A percentile compares a stretch with the other conserved stretches of the same genome.
phyloP scores from a whole-genome alignment of 192 early-diverging fungal species.

The Podila clonocystis region DNA sequence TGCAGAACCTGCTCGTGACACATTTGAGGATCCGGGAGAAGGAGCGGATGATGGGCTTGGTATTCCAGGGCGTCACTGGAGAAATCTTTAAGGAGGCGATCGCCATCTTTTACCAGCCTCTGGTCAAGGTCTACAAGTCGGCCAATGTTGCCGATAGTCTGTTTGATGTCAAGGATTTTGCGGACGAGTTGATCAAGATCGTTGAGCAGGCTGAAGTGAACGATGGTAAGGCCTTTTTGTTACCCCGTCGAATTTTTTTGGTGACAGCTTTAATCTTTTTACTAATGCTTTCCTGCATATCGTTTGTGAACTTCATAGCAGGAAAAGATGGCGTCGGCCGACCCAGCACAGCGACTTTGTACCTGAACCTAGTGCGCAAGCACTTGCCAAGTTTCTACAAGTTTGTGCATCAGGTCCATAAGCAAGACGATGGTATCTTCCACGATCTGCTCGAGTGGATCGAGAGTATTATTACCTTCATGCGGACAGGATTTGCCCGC shows the following conservation, averaged over 20 bases:
- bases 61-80: conserved; percentile 64
- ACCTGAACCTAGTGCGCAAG: conserved; percentile 48
- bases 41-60: conserved; percentile 56
- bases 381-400: conserved; percentile 59
- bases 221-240: conserved; percentile 19
- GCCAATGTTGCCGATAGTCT: conserved; percentile 66
- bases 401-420: conserved; percentile 60
- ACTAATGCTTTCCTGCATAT: too few relatives aligned
- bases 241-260: too few relatives aligned
- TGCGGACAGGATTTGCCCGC: conserved; percentile 35
- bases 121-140: conserved; percentile 65
- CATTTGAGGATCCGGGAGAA: conserved; percentile 61
- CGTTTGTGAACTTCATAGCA: too few relatives aligned
- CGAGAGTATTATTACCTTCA: conserved; percentile 45
- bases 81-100: conserved; percentile 65
- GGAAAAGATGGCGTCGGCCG: too few relatives aligned
- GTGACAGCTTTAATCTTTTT: too few relatives aligned
- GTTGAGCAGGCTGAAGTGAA: conserved; percentile 53
- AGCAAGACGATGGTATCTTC: conserved; percentile 55
- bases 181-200: conserved; percentile 64
- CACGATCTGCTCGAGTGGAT: conserved; percentile 52
- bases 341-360: conserved; percentile 43
- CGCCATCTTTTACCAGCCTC: conserved; percentile 65
- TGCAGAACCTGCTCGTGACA: conserved; percentile 57
- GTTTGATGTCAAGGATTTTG: conserved; percentile 57